These are phyloP conservation scores for Pyrenophora seminiperda DNA, from an alignment of 2,329 filamentous ascomycete genomes.

Conservation along the genomic window DNA sequence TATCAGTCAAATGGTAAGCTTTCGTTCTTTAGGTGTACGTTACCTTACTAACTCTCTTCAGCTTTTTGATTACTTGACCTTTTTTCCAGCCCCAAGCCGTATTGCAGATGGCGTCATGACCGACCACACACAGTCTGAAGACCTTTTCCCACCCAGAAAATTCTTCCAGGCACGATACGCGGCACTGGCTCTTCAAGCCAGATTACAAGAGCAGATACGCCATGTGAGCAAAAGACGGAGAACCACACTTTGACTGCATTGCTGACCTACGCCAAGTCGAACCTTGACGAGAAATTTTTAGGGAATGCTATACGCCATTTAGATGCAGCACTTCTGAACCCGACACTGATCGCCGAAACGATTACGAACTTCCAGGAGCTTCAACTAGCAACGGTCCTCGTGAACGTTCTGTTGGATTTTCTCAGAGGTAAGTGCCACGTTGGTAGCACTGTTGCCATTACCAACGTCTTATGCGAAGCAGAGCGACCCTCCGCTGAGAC, in stretches of 20 bases:
- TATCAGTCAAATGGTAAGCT: conserved; percentile 37
- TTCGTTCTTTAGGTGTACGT: not conserved
- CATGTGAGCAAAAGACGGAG: conserved; percentile 25
- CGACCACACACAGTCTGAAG: conserved; percentile 26
- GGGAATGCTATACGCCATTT: conserved; percentile 40
- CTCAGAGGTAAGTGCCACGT: conserved; percentile 37
- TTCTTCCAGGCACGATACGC: conserved; percentile 45
- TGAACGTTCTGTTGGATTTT: conserved; percentile 39
- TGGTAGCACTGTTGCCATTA: not conserved
- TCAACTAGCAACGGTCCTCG: conserved; percentile 36
- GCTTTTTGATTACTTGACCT: conserved; percentile 44
- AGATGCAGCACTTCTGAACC: conserved; percentile 37
- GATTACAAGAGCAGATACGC: conserved; percentile 40
- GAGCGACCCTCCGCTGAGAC: conserved; percentile 41
- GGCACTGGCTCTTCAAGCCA: conserved; percentile 36
- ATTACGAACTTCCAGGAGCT: conserved; percentile 29
- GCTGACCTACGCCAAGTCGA: conserved; percentile 31
- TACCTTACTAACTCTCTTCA: conserved; percentile 21
- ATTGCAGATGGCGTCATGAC: conserved; percentile 37
- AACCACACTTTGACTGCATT: not conserved
- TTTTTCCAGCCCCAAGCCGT: conserved; percentile 38
- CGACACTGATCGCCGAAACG: conserved; percentile 29
- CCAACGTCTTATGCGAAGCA: conserved; percentile 34
- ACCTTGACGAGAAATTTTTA: conserved; percentile 40
- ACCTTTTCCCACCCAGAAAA: conserved; percentile 44